Conservation (phyloP, 2,329 filamentous ascomycete species). For the Pestalotiopsis fici region DNA sequence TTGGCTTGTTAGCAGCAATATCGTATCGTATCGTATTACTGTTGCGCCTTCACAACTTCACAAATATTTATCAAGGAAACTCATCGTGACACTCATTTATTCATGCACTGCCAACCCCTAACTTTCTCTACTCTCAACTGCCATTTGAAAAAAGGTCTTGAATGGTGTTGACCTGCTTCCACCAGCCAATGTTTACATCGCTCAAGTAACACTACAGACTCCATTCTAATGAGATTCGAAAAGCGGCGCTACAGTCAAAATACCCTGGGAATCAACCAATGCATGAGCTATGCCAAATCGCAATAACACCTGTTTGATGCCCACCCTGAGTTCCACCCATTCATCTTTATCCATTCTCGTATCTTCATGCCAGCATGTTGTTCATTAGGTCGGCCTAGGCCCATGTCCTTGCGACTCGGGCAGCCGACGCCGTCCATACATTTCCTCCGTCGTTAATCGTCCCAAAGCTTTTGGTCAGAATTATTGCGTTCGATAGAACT, state of each 20-base stretch:
- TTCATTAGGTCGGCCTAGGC: not conserved
- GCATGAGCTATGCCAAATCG: not conserved
- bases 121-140: not conserved
- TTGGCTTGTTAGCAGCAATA: not conserved
- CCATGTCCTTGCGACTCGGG: not conserved
- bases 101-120: not conserved
- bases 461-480: not conserved
- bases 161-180: not conserved
- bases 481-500: constrained; percentile 83
- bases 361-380: constrained; percentile 8
- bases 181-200: not conserved
- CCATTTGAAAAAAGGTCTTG: not conserved
- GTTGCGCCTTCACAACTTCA: not conserved
- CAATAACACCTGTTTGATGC: constrained; percentile 8
- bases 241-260: not conserved
- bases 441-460: not conserved
- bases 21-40: too few species aligned
- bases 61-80: not conserved
- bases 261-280: not conserved
- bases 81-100: not conserved
- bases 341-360: constrained; percentile 3
- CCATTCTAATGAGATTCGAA: not conserved
- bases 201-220: not conserved
- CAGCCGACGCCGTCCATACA: not conserved
- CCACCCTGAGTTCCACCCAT: constrained; percentile 3